phyloP scores from a whole-genome alignment of 495 filamentous ascomycete species.

The Neurospora discreta region DNA sequence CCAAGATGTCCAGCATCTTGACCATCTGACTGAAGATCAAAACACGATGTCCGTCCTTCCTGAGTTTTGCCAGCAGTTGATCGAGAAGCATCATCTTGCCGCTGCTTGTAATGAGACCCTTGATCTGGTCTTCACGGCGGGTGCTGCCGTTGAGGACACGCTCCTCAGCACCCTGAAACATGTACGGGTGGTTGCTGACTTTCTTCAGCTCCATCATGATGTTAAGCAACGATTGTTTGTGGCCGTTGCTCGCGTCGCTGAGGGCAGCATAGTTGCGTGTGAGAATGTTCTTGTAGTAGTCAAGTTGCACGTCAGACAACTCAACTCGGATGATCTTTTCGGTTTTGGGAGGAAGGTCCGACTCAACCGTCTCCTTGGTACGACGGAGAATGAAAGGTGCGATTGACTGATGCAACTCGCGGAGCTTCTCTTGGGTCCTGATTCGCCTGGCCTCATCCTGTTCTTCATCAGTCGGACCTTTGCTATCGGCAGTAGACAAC shows the following conservation, averaged over 20 bases:
- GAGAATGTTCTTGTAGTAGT: slow-evolving; percentile 98
- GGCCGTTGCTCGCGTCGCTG: slow-evolving; percentile 75
- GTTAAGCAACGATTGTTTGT: slow-evolving; percentile 91
- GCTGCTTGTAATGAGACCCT: slow-evolving; percentile 86
- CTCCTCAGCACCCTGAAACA: slow-evolving; percentile 89
- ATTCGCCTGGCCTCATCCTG: slow-evolving; percentile 26
- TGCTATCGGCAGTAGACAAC: slow-evolving; percentile 29
- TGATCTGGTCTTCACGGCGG: slow-evolving; percentile 76
- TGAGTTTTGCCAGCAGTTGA: slow-evolving; percentile 81
- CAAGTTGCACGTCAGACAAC: slow-evolving; percentile 86
- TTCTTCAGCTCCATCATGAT: slow-evolving; percentile 99
- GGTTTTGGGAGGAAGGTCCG: slow-evolving; percentile 87
- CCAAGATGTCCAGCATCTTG: slow-evolving; percentile 91
- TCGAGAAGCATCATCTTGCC: slow-evolving; percentile 99
- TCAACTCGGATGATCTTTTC: slow-evolving; percentile 98
- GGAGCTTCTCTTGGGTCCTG: slow-evolving; percentile 32
- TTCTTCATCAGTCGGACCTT: slow-evolving; percentile 17
- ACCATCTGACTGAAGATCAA: slow-evolving; percentile 99
- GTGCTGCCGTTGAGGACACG: slow-evolving; percentile 65
- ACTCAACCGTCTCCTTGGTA: slow-evolving; percentile 94
- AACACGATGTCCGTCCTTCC: slow-evolving; percentile 84
- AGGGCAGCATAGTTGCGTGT: slow-evolving; percentile 93
- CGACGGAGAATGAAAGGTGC: slow-evolving; percentile 90
- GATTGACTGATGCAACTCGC: slow-evolving; percentile 62
- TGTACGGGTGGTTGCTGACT: slow-evolving; percentile 95